These are phyloP conservation scores for Gossypium ekmanianum DNA, from an alignment of 345 rosid species.

Conservation along the genomic window DNA sequence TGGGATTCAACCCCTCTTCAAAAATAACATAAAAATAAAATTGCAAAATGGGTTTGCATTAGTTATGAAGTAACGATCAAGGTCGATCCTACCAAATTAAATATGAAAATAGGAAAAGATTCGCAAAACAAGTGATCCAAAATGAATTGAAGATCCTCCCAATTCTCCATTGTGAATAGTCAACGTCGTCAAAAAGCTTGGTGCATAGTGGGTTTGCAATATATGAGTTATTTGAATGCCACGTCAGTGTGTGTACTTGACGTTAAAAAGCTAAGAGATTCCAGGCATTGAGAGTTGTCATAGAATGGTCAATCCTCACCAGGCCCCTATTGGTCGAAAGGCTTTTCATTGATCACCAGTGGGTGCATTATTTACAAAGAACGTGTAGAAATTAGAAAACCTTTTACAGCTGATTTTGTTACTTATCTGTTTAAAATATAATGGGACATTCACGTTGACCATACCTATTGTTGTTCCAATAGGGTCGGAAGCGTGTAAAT, in stretches of 20 bases:
- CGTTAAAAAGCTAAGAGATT: not conserved
- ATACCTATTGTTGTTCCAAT: too few species aligned
- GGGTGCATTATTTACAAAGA: too few species aligned
- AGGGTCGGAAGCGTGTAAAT: too few species aligned
- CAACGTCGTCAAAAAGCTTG: constrained; percentile 7
- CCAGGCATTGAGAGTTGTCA: not conserved
- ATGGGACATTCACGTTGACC: too few species aligned
- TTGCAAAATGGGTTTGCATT: not conserved
- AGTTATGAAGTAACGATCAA: not conserved
- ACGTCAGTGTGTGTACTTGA: not conserved
- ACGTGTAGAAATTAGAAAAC: not conserved
- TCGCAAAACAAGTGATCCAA: not conserved
- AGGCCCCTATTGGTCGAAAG: not conserved
- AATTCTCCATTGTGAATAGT: not conserved
- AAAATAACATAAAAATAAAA: not conserved
- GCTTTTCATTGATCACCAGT: not conserved
- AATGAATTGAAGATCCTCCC: not conserved
- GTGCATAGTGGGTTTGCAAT: not conserved
- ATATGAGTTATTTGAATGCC: constrained; percentile 3
- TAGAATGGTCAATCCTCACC: not conserved
- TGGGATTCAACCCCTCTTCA: not conserved
- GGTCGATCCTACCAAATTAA: not conserved
- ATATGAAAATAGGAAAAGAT: not conserved
- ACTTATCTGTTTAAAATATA: too few species aligned
- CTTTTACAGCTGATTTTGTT: too few species aligned